phyloP scores from a whole-genome alignment of 2,329 filamentous ascomycete genomes.

The Colletotrichum sp. region DNA sequence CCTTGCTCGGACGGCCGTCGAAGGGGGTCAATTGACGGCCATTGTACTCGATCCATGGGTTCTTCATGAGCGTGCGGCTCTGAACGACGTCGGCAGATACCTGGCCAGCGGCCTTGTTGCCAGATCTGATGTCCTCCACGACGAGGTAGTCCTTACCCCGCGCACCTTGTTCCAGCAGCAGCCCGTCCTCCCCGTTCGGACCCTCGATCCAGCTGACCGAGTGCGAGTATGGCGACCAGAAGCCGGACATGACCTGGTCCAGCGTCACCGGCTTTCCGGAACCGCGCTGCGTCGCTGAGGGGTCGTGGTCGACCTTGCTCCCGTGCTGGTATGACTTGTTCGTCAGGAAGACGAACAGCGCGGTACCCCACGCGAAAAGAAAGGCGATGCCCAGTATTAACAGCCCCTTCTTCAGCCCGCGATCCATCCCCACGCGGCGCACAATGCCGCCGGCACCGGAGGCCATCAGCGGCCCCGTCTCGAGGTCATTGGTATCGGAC shows the following conservation, averaged over 20 bases:
- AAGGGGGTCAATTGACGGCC: constrained; percentile 60
- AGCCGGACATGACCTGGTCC: constrained; percentile 70
- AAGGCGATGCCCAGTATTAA: constrained; percentile 67
- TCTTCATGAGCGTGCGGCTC: constrained; percentile 78
- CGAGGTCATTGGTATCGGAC: constrained; percentile 48
- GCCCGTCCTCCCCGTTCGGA: constrained; percentile 78
- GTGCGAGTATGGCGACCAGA: constrained; percentile 68
- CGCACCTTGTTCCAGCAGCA: constrained; percentile 77
- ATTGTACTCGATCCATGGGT: constrained; percentile 64
- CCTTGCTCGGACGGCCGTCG: constrained; percentile 76
- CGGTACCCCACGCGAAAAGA: constrained; percentile 70
- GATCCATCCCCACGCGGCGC: constrained; percentile 65
- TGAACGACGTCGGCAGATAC: constrained; percentile 39
- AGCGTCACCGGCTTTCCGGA: constrained; percentile 76
- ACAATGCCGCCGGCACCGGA: constrained; percentile 35
- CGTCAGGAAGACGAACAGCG: constrained; percentile 70
- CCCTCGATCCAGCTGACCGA: constrained; percentile 80
- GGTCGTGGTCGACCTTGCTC: constrained; percentile 69
- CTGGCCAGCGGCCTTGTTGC: constrained; percentile 30
- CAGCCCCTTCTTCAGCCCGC: constrained; percentile 65
- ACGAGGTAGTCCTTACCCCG: constrained; percentile 76
- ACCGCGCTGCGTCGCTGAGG: constrained; percentile 66
- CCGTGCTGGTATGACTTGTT: constrained; percentile 70
- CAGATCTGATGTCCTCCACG: constrained; percentile 78
- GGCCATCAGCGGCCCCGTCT: constrained; percentile 59